These are phyloP conservation scores for Alternaria brassicicola DNA, from an alignment of 2,329 filamentous ascomycete genomes.

Conservation along the genomic window DNA sequence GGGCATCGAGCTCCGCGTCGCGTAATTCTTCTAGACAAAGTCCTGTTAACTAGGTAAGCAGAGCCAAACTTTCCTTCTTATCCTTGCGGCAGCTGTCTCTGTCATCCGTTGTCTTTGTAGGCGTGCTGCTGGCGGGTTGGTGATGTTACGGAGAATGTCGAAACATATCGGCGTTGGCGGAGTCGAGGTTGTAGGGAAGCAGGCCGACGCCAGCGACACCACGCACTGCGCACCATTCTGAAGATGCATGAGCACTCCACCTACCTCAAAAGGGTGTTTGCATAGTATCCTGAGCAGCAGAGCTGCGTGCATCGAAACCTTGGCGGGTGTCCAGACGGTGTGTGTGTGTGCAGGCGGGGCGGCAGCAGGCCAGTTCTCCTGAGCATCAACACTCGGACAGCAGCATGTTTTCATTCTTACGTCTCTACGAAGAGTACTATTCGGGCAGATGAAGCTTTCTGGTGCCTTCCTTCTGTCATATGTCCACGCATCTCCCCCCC, in stretches of 20 bases:
- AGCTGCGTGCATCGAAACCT: not conserved
- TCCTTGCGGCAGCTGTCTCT: not conserved
- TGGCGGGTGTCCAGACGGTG: not conserved
- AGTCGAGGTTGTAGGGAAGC: conserved; percentile 5
- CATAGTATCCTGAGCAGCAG: not conserved
- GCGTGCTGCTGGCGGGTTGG: not conserved
- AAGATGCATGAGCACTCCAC: not conserved
- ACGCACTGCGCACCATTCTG: conserved; percentile 2
- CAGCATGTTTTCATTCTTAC: conserved; percentile 4
- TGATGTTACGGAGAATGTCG: conserved; percentile 2
- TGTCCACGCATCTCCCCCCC: not conserved
- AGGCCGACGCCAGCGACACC: conserved; percentile 6
- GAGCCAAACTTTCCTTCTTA: conserved; percentile 2
- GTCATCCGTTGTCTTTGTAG: not conserved
- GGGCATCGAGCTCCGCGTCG: conserved; percentile 36
- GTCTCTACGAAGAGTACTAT: not conserved
- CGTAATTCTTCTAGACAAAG: conserved; percentile 35
- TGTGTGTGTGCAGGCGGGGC: not conserved
- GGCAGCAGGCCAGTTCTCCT: not conserved
- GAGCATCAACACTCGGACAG: conserved; percentile 2
- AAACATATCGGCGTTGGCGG: conserved; percentile 5
- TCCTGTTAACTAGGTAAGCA: conserved; percentile 43
- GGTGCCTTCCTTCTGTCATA: conserved; percentile 5
- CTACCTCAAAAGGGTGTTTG: conserved; percentile 1
- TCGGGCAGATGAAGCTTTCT: conserved; percentile 1